Conservation (phyloP, 352 stramenopile genomes). For the Globisporangium middletonii region DNA sequence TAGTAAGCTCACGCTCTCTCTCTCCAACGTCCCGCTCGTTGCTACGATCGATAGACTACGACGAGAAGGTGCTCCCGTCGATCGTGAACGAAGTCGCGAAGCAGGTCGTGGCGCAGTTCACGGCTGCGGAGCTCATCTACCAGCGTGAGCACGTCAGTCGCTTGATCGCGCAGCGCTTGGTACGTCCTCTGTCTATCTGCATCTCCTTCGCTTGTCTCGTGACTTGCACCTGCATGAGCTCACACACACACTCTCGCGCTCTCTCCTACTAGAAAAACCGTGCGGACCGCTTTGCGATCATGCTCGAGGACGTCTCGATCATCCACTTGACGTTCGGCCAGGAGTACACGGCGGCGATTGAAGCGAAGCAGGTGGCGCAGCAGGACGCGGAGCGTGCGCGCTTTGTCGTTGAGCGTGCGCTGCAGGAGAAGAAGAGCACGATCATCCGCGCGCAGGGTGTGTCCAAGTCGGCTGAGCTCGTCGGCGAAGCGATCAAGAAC, state of each 20-base stretch:
- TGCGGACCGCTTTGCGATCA: slow-evolving; percentile 90
- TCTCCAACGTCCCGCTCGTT: no score
- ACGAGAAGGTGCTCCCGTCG: slow-evolving; percentile 96
- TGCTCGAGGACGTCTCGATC: slow-evolving; percentile 98
- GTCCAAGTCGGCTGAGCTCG: slow-evolving; percentile 97
- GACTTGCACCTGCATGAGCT: no score
- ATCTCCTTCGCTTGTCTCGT: no score
- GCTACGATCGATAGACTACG: slow-evolving; percentile 84
- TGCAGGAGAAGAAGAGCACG: slow-evolving; percentile 99
- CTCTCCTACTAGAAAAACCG: slow-evolving; percentile 54
- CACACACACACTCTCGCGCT: no score
- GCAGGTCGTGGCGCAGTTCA: slow-evolving; percentile 98
- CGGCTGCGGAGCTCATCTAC: slow-evolving; percentile 98
- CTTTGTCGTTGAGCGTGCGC: slow-evolving; percentile 97
- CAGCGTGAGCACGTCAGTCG: slow-evolving; percentile 97
- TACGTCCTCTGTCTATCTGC: slow-evolving; percentile 16
- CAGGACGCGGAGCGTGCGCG: slow-evolving; percentile 98
- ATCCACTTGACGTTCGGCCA: slow-evolving; percentile 98
- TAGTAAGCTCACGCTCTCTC: no score
- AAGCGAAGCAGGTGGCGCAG: slow-evolving; percentile 99
- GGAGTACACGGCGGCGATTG: slow-evolving; percentile 98
- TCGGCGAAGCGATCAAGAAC: slow-evolving; percentile 98
- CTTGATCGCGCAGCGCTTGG: slow-evolving; percentile 93
- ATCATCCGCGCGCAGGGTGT: slow-evolving; percentile 97
- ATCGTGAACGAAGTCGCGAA: slow-evolving; percentile 99